Percentiles rank a stretch among this genome's conserved stretches.
Evolutionary conservation across 129 eudicot genomes (phyloP).

Genomic region (Chrysanthemum lavandulifolium): DNA sequence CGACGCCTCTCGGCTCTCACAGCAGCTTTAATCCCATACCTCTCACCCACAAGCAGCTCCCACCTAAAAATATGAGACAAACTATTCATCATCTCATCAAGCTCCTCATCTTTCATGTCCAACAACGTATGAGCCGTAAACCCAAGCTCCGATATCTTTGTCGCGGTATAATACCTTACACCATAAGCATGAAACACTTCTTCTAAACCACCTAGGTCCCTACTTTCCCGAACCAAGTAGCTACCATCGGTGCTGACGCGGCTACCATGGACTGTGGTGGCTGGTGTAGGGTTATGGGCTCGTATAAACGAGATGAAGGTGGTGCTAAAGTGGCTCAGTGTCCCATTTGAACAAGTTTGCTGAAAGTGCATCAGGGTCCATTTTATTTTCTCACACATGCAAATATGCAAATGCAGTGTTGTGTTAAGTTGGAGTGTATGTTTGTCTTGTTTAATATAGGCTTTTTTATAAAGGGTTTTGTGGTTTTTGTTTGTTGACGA

Average conservation of each 20-base stretch:
- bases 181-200: constrained; percentile 80
- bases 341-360: constrained; percentile 89
- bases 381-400: constrained; percentile 32
- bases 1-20: constrained; percentile 91
- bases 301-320: constrained; percentile 50
- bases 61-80: constrained; percentile 82
- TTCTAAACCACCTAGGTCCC: constrained; percentile 73
- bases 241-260: constrained; percentile 31
- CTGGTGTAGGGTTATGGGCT: constrained; percentile 37
- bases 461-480: constrained; percentile 20
- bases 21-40: constrained; percentile 86
- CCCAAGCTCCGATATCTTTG: constrained; percentile 91
- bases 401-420: neutral
- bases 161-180: constrained; percentile 73
- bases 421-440: neutral
- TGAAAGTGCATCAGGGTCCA: constrained; percentile 88
- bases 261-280: constrained; percentile 39
- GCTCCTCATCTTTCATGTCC: constrained; percentile 95
- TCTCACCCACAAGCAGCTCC: constrained; percentile 93
- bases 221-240: constrained; percentile 35
- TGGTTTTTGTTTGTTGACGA: constrained; percentile 21
- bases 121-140: constrained; percentile 84
- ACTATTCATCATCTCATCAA: constrained; percentile 96
- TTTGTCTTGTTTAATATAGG: constrained; percentile 12
- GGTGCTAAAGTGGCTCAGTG: constrained; percentile 52